Percentiles rank a stretch among this genome's conserved stretches.
Conservation (phyloP, 768 basidiomycete genomes). For the Strobilomyces echinocephalus region DNA sequence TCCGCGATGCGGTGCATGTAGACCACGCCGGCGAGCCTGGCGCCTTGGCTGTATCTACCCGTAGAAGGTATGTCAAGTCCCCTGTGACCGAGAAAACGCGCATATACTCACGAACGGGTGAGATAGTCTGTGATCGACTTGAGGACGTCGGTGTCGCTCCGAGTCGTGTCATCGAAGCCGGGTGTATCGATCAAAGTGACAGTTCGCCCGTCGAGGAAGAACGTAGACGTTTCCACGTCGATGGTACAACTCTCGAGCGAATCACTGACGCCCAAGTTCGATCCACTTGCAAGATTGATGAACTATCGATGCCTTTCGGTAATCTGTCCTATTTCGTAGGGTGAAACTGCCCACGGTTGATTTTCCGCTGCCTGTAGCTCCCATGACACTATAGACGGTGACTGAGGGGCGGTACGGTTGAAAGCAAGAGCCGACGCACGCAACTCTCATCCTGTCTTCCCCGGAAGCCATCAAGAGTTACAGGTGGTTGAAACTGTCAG, state of each 20-base stretch:
- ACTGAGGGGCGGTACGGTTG: neutral
- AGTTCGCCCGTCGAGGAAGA: slow-evolving; percentile 38
- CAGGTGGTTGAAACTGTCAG: neutral
- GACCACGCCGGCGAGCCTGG: slow-evolving; percentile 38
- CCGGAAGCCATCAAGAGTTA: slow-evolving; percentile 5
- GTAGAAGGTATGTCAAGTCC: neutral
- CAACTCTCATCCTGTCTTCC: slow-evolving; percentile 16
- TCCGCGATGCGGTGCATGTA: slow-evolving; percentile 51
- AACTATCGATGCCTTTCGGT: slow-evolving; percentile 11
- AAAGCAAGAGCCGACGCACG: slow-evolving; percentile 8
- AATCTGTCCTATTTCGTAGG: neutral
- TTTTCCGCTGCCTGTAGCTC: slow-evolving; percentile 23
- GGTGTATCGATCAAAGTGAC: slow-evolving; percentile 55
- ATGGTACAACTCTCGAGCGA: slow-evolving; percentile 25
- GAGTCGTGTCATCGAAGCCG: slow-evolving; percentile 52
- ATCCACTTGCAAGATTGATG: slow-evolving; percentile 19
- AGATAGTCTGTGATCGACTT: slow-evolving; percentile 38
- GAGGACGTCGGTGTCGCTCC: slow-evolving; percentile 44
- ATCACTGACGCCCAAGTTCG: slow-evolving; percentile 18
- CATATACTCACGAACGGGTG: slow-evolving; percentile 20
- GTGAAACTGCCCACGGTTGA: slow-evolving; percentile 15
- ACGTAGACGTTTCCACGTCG: slow-evolving; percentile 32
- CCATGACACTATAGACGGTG: slow-evolving; percentile 17
- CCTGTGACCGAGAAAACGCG: neutral
- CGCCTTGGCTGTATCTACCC: slow-evolving; percentile 25